Conservation (phyloP, 108 stramenopile species). For the Stephanodiscus minutulus region DNA sequence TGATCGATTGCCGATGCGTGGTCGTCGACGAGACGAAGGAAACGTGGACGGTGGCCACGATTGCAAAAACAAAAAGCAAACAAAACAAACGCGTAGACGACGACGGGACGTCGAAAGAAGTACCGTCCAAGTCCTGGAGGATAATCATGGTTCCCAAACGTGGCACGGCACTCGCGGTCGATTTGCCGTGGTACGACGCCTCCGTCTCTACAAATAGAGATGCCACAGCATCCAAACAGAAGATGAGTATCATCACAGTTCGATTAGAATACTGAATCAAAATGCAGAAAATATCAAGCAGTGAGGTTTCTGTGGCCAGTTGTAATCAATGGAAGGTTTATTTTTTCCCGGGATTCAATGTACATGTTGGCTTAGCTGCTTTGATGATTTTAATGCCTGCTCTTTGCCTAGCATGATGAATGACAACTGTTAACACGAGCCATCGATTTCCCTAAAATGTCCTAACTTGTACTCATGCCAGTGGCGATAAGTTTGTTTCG, state of each 20-base stretch:
- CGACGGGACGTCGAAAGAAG: neutral
- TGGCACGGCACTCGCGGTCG: slow-evolving; percentile 33
- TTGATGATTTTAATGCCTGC: too few species aligned
- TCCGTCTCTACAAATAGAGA: neutral
- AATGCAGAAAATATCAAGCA: neutral
- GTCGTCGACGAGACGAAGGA: slow-evolving; percentile 43
- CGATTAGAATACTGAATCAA: neutral
- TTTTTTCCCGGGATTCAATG: too few species aligned
- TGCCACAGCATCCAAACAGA: neutral
- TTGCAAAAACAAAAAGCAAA: neutral
- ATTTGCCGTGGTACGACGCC: slow-evolving; percentile 11
- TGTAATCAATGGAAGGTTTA: too few species aligned
- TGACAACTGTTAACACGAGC: too few species aligned
- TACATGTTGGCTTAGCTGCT: too few species aligned
- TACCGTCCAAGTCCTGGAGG: slow-evolving; percentile 17
- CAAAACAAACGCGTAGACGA: neutral
- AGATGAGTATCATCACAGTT: neutral
- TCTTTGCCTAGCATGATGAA: too few species aligned
- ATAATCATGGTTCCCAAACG: slow-evolving; percentile 38
- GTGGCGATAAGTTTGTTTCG: too few species aligned
- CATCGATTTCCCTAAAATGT: too few species aligned
- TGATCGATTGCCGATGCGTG: slow-evolving; percentile 22
- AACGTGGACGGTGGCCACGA: slow-evolving; percentile 32
- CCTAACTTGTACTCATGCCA: too few species aligned
- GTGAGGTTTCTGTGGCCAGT: neutral